These are phyloP conservation scores for Aciculosporium take DNA, from an alignment of 2,329 filamentous ascomycete genomes.

Conservation along the genomic window DNA sequence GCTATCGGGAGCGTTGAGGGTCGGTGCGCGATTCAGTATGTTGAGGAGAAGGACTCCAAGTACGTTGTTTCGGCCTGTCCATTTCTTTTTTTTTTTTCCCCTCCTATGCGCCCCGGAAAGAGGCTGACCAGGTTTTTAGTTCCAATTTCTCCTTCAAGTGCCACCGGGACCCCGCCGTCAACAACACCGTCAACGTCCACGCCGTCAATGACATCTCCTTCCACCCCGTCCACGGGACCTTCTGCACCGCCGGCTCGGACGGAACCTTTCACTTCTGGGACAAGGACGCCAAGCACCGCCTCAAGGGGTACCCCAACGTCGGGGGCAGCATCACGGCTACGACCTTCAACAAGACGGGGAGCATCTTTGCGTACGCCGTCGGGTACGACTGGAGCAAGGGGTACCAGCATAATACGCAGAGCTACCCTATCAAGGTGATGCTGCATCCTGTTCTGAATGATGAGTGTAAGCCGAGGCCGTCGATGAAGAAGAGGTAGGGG, in stretches of 20 bases:
- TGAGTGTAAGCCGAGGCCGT: constrained; percentile 48
- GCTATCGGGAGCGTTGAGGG: constrained; percentile 95
- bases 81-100: not conserved
- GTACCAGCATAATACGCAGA: constrained; percentile 67
- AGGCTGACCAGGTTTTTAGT: constrained; percentile 23
- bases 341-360: constrained; percentile 78
- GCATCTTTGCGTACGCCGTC: constrained; percentile 75
- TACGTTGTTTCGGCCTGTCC: constrained; percentile 25
- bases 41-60: constrained; percentile 84
- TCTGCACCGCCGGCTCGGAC: constrained; percentile 88
- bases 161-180: constrained; percentile 67
- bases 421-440: constrained; percentile 68
- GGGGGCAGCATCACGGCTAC: constrained; percentile 81
- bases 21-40: constrained; percentile 93
- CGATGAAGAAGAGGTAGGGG: constrained; percentile 42
- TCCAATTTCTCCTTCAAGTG: constrained; percentile 99
- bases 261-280: constrained; percentile 98
- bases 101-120: not conserved
- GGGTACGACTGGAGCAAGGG: constrained; percentile 99
- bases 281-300: constrained; percentile 74
- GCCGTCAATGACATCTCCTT: constrained; percentile 96
- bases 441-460: constrained; percentile 57
- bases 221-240: constrained; percentile 94
- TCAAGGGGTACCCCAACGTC: constrained; percentile 77
- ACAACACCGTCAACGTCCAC: constrained; percentile 77